phyloP scores from a whole-genome alignment of 495 filamentous ascomycete genomes.

The Aspergillus incahuasiensis region DNA sequence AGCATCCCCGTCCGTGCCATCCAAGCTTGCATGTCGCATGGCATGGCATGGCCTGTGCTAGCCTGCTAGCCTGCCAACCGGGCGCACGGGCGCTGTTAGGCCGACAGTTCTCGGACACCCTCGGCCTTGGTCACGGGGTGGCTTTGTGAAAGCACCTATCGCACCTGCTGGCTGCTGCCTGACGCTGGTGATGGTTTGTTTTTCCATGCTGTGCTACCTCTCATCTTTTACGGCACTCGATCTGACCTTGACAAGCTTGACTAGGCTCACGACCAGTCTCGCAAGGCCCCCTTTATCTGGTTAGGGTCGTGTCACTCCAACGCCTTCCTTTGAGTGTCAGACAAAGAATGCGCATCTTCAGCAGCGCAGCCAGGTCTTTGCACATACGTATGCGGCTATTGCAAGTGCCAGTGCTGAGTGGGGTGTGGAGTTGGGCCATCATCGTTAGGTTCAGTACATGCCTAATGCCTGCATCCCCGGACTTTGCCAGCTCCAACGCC shows the following conservation, averaged over 20 bases:
- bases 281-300: background rate
- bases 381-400: too few species aligned
- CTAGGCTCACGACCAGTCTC: background rate
- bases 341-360: background rate
- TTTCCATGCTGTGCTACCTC: too few species aligned
- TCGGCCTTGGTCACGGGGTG: background rate
- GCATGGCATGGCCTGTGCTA: background rate
- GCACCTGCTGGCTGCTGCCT: too few species aligned
- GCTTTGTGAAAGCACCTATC: background rate
- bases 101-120: background rate
- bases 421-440: too few species aligned
- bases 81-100: background rate
- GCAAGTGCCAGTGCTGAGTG: too few species aligned
- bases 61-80: background rate
- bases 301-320: background rate
- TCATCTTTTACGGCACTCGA: background rate
- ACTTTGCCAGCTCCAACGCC: too few species aligned
- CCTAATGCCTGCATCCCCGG: background rate
- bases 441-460: background rate
- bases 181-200: too few species aligned
- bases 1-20: background rate
- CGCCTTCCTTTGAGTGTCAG: background rate
- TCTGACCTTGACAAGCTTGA: background rate
- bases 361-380: too few species aligned
- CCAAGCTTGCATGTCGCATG: background rate